Percentiles rank a stretch among this genome's conserved stretches.
Evolutionary conservation across 345 rosid species (phyloP).

Genomic region (Bruguiera parviflora): DNA sequence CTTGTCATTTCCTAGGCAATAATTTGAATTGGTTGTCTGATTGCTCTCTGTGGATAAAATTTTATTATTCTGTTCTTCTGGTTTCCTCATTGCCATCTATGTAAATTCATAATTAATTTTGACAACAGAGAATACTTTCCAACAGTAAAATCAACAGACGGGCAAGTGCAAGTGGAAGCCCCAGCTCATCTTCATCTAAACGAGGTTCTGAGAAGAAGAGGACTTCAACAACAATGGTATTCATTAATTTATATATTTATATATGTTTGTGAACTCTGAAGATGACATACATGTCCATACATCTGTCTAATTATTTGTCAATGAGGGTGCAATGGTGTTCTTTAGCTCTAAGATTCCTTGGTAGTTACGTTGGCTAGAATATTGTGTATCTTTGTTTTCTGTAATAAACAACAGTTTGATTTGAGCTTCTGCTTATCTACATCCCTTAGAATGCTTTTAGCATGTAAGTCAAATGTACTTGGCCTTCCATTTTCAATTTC

Average conservation of each 20-base stretch:
- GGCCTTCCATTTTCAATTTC: not conserved
- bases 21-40: not conserved
- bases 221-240: slow-evolving; percentile 47
- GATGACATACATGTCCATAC: no score
- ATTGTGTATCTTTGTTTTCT: not conserved
- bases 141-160: slow-evolving; percentile 49
- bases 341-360: no score
- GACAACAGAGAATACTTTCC: slow-evolving; percentile 41
- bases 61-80: not conserved
- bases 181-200: slow-evolving; percentile 44
- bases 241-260: not conserved
- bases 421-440: not conserved
- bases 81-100: not conserved
- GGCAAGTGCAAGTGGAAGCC: slow-evolving; percentile 41
- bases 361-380: no score
- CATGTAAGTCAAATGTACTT: not conserved
- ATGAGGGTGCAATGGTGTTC: no score
- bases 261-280: no score
- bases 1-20: no score
- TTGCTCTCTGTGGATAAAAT: not conserved
- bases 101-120: not conserved
- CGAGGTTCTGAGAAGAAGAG: slow-evolving; percentile 56
- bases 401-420: not conserved
- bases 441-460: not conserved
- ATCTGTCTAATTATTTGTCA: no score